Percentiles rank a stretch among this genome's conserved stretches.
Conservation (phyloP, 495 filamentous ascomycete genomes). For the Rhypophila decipiens region DNA sequence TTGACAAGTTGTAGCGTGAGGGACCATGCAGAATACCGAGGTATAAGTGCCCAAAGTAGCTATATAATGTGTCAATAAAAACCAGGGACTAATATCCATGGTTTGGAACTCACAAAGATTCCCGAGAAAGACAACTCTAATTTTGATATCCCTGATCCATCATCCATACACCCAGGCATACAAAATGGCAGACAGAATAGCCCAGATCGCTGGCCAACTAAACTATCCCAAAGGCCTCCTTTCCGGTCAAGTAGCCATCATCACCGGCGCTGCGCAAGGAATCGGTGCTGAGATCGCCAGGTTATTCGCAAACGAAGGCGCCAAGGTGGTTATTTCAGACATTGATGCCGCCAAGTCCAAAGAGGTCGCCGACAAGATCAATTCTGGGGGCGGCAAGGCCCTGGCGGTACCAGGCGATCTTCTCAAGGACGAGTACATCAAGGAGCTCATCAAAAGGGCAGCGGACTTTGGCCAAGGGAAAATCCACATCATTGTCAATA, state of each 20-base stretch:
- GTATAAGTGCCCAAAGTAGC: no score
- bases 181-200: constrained; percentile 51
- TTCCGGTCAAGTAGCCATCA: constrained; percentile 73
- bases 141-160: no score
- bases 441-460: constrained; percentile 60
- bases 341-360: constrained; percentile 68
- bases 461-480: constrained; percentile 79
- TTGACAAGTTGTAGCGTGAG: no score
- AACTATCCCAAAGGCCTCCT: constrained; percentile 75
- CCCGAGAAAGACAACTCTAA: no score
- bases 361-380: constrained; percentile 58
- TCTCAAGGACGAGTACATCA: constrained; percentile 58
- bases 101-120: no score
- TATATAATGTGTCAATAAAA: no score
- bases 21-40: no score
- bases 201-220: constrained; percentile 67
- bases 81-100: no score
- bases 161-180: no score
- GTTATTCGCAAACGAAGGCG: constrained; percentile 79
- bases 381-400: constrained; percentile 55
- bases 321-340: constrained; percentile 75
- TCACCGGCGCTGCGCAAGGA: constrained; percentile 82
- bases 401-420: constrained; percentile 69
- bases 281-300: constrained; percentile 79
- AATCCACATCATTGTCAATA: constrained; percentile 84